Base-by-base conservation (phyloP, 78 protist genomes). In the Dictyostelium brefeldianum region DNA sequence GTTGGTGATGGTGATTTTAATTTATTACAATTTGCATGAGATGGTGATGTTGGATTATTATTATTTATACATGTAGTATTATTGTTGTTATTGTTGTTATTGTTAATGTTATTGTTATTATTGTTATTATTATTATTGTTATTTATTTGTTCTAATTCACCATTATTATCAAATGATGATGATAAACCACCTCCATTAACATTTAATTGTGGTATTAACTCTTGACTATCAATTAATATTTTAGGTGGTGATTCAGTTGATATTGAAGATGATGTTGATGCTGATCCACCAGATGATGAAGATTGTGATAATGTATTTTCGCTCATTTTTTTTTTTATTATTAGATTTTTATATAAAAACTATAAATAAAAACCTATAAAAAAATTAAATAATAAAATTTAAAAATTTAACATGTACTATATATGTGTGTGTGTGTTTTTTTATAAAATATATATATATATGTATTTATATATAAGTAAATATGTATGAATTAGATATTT, bases 181-280 rank as follows among this genome's bases (percentile, higher is more conserved):
- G 78, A 71, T 71, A 71, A 43, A 36, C 73, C 73, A 11, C 47
- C 29, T 3, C 73, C 47, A 12, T 79, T 14, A 78, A 12, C 18
- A 54, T 47, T 53, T 53, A 54, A 54, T 78, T 46, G 54, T 43
- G 57, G 73, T 65, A 65, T 65, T 65, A 65, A 65, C 29, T 65
- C 73, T 50, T 12, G 17, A 50, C 25, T 50, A 59, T 80, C 70
- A 15, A 51, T 18, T 31, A 51, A 64, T 43, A 36, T 79, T 29
- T 31, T 54, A 59, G 85, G 85, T 79, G 74, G 50, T 65, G 18
- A 48, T n/a, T 62, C 51, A 1, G 9, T 81, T 36, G 43, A 36
- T 36, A 36, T 36, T 36, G 43, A 36, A 36, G 43, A 36, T 36
- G 43, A 36, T 36, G 43, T 36, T 36, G 43, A 36, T 36, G 43